Base-by-base conservation (phyloP, 2,329 filamentous ascomycete genomes). In the Scortechinia acanthostroma region DNA sequence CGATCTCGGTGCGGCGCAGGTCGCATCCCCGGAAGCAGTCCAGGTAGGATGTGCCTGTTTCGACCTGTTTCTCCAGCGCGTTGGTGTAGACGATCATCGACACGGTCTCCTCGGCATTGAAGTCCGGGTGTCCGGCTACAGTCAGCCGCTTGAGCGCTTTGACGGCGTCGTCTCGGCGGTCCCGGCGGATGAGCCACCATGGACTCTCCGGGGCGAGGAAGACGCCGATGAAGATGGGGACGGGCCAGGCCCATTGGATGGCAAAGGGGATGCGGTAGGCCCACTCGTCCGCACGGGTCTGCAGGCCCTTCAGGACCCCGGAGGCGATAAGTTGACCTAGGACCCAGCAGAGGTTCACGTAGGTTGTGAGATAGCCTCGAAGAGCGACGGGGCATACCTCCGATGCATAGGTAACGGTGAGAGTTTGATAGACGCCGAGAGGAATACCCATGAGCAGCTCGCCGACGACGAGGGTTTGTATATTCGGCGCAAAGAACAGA, bases 31-130 rank as follows among this genome's bases (percentile, higher is more conserved):
- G 83, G 74, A 95, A 94, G 66, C 89, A 95, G 61, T 95, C 89
- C 53, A 77, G 64, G 61, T 93, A 95, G 45, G 73, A 81, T 3
- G 86, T 78, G 22, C 88, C 88, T 4, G 69, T 67, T 3, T 86
- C 90, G 45, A 89, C 86, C 62, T 77, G 74, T 57, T 87, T 75
- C 60, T 95, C 90, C 10, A 94, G 69, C 0, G 85, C 84, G 1
- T 86, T 91, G 1, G 89, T 95, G 58, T 94, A 88, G 1, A 89
- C 80, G 86, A 95, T 95, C 88, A 95, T 94, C 54, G 87, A 83
- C 43, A 95, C 73, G 0, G 88, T 93, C 64, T 93, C 88, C 50
- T 94, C 86, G 13, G 86, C 77, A 55, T 94, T 78, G 53, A 93
- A 91, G 48, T 88, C 82, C 45, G 70, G 69, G 50, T 80, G 68